phyloP scores from a whole-genome alignment of 2,329 filamentous ascomycete genomes.

The Thielaviopsis euricoi region DNA sequence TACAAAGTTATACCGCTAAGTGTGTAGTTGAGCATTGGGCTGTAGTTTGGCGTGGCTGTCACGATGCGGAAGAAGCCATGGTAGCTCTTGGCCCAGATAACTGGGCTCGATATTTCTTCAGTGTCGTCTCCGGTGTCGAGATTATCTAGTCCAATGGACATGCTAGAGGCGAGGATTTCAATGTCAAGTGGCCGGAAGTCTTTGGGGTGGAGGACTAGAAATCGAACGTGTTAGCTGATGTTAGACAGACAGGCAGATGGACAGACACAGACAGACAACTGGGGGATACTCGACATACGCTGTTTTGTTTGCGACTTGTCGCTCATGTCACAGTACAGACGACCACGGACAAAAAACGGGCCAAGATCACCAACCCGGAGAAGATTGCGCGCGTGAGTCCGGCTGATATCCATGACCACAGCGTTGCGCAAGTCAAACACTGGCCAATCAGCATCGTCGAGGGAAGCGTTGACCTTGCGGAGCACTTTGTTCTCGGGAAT shows the following conservation, averaged over 20 bases:
- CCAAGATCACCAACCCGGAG: conserved; percentile 42
- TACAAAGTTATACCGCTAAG: conserved; percentile 46
- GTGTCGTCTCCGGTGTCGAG: conserved; percentile 1
- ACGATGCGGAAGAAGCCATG: conserved; percentile 53
- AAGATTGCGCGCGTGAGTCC: conserved; percentile 39
- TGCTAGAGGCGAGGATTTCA: conserved; percentile 31
- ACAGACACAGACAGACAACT: too few relatives aligned
- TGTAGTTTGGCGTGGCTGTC: conserved; percentile 39
- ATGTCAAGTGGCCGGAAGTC: conserved; percentile 23
- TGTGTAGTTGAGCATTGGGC: conserved; percentile 39
- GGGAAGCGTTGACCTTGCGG: conserved; percentile 20
- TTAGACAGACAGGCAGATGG: not conserved
- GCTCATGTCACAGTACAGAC: conserved; percentile 32
- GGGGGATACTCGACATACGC: conserved; percentile 23
- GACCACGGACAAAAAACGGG: conserved; percentile 45
- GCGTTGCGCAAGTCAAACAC: conserved; percentile 45
- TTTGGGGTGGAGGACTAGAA: conserved; percentile 7
- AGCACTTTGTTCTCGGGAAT: conserved; percentile 22
- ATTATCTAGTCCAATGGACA: conserved; percentile 33
- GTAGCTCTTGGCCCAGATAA: conserved; percentile 49
- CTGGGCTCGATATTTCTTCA: conserved; percentile 25
- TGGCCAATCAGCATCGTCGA: conserved; percentile 34
- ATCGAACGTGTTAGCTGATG: not conserved
- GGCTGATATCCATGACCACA: conserved; percentile 38
- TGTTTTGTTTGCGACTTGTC: conserved; percentile 22